Conservation (phyloP, 139 green algal species). For the Trebouxia sp. region DNA sequence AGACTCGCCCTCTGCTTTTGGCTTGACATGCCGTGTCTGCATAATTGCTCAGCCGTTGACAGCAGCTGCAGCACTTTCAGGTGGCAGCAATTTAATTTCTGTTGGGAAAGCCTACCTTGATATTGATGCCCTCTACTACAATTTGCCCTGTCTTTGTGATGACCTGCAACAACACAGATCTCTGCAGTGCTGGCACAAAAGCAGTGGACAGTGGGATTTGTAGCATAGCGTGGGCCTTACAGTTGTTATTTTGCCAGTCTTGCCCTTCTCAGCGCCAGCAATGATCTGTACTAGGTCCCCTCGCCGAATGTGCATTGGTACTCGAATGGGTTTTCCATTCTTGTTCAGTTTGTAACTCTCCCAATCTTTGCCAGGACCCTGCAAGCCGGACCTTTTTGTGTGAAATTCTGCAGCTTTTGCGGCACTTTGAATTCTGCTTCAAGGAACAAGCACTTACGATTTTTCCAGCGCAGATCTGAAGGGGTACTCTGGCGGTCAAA, state of each 20-base stretch:
- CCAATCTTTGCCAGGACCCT: conserved; percentile 88
- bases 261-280: conserved; percentile 92
- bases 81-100: background rate
- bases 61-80: background rate
- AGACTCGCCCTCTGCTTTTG: conserved; percentile 74
- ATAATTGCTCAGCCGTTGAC: background rate
- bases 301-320: conserved; percentile 87
- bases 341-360: conserved; percentile 72
- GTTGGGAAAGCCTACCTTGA: conserved; percentile 65
- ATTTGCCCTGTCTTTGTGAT: conserved; percentile 83
- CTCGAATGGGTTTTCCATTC: conserved; percentile 80
- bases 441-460: background rate
- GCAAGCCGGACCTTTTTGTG: background rate
- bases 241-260: conserved; percentile 82
- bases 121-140: conserved; percentile 92
- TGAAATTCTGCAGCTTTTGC: background rate
- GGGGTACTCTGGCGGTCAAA: background rate
- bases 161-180: conserved; percentile 38
- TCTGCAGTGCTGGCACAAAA: background rate
- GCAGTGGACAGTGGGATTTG: background rate
- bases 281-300: conserved; percentile 94
- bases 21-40: conserved; percentile 56
- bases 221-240: conserved; percentile 32
- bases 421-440: no score
- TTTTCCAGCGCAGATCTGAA: background rate